Percentiles rank a stretch among this genome's conserved stretches.
phyloP scores from a whole-genome alignment of 495 filamentous ascomycete genomes.

The Penicillium herquei region DNA sequence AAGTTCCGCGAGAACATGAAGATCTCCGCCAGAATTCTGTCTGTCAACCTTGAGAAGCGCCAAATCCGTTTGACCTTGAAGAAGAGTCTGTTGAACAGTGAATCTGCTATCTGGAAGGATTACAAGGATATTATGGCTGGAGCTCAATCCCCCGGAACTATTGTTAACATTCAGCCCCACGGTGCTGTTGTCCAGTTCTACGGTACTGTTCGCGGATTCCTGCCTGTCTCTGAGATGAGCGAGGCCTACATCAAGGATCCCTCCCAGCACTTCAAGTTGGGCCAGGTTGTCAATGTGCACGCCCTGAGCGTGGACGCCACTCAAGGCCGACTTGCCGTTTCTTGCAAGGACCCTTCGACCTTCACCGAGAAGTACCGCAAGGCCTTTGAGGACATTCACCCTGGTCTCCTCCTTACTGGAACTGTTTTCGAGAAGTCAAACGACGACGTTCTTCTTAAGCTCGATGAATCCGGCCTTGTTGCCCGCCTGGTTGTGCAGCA shows the following conservation, averaged over 20 bases:
- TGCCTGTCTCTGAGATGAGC: constrained; percentile 95
- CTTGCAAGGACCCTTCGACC: constrained; percentile 82
- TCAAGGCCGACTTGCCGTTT: constrained; percentile 72
- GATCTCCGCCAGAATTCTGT: constrained; percentile 81
- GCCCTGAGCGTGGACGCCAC: constrained; percentile 74
- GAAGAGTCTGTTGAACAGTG: constrained; percentile 89
- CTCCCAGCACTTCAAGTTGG: constrained; percentile 79
- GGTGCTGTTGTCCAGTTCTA: constrained; percentile 96
- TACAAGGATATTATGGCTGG: constrained; percentile 69
- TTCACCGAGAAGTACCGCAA: constrained; percentile 73
- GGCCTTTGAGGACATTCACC: constrained; percentile 66
- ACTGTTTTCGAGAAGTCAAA: constrained; percentile 82
- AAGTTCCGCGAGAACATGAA: constrained; percentile 88
- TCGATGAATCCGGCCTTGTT: constrained; percentile 67
- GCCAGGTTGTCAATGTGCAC: constrained; percentile 87
- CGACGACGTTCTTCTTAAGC: constrained; percentile 73
- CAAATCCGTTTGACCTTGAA: constrained; percentile 88
- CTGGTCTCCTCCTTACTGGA: constrained; percentile 70
- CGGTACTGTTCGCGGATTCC: constrained; percentile 73
- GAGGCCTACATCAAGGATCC: constrained; percentile 92
- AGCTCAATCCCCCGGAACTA: constrained; percentile 75
- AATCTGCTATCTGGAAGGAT: constrained; percentile 68
- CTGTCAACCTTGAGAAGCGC: constrained; percentile 69
- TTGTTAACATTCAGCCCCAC: constrained; percentile 70
- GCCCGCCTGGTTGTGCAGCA: constrained; percentile 74